phyloP scores from a whole-genome alignment of 177 flowering plant genomes.

The Vitis hybrid region DNA sequence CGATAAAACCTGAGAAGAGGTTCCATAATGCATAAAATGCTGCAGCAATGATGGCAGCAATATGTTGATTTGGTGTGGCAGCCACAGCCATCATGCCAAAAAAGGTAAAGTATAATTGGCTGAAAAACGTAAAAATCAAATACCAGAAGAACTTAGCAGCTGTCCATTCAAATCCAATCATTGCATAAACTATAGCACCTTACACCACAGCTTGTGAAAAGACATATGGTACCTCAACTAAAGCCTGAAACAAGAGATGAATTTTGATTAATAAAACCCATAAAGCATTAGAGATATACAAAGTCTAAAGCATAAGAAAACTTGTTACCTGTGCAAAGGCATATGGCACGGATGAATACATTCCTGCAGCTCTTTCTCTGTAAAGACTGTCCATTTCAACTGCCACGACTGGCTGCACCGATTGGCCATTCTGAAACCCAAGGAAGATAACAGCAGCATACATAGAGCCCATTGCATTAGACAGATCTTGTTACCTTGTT shows the following conservation, averaged over 20 bases:
- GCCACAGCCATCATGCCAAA: conserved; percentile 37
- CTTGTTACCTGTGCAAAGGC: conserved; percentile 33
- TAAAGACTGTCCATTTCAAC: too few species aligned
- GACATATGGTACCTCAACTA: too few species aligned
- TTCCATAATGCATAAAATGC: conserved; percentile 24
- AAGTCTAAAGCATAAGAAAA: not conserved
- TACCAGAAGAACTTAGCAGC: too few species aligned
- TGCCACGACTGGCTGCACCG: too few species aligned
- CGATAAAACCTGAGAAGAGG: conserved; percentile 28
- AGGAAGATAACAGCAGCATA: conserved; percentile 31
- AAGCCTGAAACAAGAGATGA: too few species aligned
- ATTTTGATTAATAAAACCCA: too few species aligned
- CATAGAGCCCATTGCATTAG: conserved; percentile 46
- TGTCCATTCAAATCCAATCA: too few species aligned
- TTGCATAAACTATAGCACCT: too few species aligned
- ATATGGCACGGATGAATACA: conserved; percentile 2
- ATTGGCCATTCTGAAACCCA: conserved; percentile 14
- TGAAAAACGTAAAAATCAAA: too few species aligned
- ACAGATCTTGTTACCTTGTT: conserved; percentile 21
- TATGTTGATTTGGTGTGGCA: conserved; percentile 20
- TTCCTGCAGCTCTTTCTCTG: too few species aligned
- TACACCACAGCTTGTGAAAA: too few species aligned
- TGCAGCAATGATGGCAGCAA: conserved; percentile 21
- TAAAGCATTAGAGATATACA: not conserved
- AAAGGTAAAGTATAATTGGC: conserved; percentile 13